These are phyloP conservation scores for Ophiocordyceps camponoti-leonardi DNA, from an alignment of 2,329 filamentous ascomycete species.

Conservation along the genomic window DNA sequence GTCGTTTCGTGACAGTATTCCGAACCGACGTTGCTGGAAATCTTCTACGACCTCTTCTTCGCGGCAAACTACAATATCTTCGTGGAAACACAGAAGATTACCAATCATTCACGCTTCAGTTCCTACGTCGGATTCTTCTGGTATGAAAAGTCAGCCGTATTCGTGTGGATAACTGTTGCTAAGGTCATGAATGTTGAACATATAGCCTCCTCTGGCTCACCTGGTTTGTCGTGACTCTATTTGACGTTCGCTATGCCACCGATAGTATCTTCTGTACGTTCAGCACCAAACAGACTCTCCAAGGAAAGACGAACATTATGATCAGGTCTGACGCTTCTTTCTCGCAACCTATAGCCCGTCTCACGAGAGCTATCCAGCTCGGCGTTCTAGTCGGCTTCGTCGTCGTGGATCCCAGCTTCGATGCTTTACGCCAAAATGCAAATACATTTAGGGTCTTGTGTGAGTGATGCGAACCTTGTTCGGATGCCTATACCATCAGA, in stretches of 20 bases:
- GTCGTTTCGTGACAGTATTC: conserved; percentile 10
- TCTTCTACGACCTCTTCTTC: conserved; percentile 22
- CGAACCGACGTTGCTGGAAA: conserved; percentile 18
- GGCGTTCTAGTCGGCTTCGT: background rate
- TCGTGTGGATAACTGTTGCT: no score
- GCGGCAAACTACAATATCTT: conserved; percentile 49
- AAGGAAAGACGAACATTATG: no score
- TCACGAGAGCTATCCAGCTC: conserved; percentile 1
- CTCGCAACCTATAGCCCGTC: background rate
- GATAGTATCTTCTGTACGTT: background rate
- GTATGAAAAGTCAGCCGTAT: no score
- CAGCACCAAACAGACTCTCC: no score
- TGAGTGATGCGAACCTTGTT: no score
- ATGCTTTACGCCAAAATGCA: background rate
- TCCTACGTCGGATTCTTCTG: conserved; percentile 12
- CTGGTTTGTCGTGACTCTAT: background rate
- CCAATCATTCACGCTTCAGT: conserved; percentile 14
- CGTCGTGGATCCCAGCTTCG: background rate
- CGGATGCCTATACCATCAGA: no score
- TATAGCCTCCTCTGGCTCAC: background rate
- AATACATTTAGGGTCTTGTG: background rate
- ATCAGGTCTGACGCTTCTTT: no score
- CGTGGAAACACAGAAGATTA: conserved; percentile 13
- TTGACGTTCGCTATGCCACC: background rate
- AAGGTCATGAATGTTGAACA: background rate